A percentile compares a stretch with the other conserved stretches of the same genome.
Evolutionary conservation across 176 grass and related monocot genomes (phyloP).

Genomic region (Secale cereale): DNA sequence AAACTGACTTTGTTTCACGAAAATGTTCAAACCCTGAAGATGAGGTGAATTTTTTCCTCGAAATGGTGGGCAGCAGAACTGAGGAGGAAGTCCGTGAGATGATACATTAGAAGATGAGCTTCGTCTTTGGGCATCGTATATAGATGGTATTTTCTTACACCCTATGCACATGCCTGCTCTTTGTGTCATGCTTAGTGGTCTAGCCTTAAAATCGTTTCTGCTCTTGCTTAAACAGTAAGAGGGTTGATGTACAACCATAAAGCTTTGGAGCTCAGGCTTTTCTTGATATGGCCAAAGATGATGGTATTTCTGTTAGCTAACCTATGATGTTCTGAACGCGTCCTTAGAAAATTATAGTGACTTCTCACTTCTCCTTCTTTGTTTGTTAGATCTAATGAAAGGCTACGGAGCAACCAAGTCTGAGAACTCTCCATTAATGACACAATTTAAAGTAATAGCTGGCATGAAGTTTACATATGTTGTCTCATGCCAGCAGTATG

Average conservation of each 20-base stretch:
- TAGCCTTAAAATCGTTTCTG: background rate
- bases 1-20: constrained; percentile 18
- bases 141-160: constrained; percentile 52
- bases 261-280: constrained; percentile 95
- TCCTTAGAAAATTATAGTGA: background rate
- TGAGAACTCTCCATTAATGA: constrained; percentile 69
- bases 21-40: constrained; percentile 41
- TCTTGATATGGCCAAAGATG: constrained; percentile 87
- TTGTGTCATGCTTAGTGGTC: background rate
- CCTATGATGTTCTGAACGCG: constrained; percentile 16
- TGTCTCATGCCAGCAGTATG: constrained; percentile 87
- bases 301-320: constrained; percentile 47
- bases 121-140: constrained; percentile 84
- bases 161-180: background rate
- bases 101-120: constrained; percentile 77
- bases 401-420: constrained; percentile 78
- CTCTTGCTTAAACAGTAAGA: constrained; percentile 58
- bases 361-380: constrained; percentile 14
- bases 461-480: constrained; percentile 96
- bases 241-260: constrained; percentile 95
- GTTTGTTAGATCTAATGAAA: constrained; percentile 78
- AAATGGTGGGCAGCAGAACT: constrained; percentile 40
- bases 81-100: constrained; percentile 63
- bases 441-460: constrained; percentile 86
- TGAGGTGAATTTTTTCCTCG: constrained; percentile 62